These are phyloP conservation scores for Begonia peltatifolia DNA, from an alignment of 306 rosid genomes.

Conservation along the genomic window DNA sequence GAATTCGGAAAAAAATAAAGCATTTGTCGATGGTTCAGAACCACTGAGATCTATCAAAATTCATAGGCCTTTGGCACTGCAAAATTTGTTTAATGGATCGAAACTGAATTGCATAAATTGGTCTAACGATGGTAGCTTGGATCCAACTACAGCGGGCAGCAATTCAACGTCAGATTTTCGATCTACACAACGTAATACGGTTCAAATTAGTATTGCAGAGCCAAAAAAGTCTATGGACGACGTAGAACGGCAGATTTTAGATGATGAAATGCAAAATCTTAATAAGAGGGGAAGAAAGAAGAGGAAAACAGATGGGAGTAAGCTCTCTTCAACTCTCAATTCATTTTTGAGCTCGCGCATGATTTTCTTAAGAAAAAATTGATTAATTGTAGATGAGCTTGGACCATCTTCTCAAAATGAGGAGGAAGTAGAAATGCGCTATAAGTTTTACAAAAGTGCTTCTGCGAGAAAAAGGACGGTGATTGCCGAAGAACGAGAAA, in stretches of 20 bases:
- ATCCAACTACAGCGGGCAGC: slow-evolving; percentile 23
- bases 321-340: no score
- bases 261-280: slow-evolving; percentile 23
- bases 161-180: slow-evolving; percentile 26
- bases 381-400: slow-evolving; percentile 39
- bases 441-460: slow-evolving; percentile 89
- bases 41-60: no score
- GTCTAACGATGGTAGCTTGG: slow-evolving; percentile 14
- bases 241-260: slow-evolving; percentile 30
- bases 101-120: no score
- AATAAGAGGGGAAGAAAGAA: slow-evolving; percentile 48
- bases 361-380: slow-evolving; percentile 10
- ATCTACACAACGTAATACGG: slow-evolving; percentile 37
- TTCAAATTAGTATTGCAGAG: slow-evolving; percentile 60
- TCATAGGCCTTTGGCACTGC: no score
- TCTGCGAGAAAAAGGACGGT: slow-evolving; percentile 93
- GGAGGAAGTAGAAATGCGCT: slow-evolving; percentile 58
- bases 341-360: no score
- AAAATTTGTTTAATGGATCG: no score
- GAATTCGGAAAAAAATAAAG: slow-evolving; percentile 28
- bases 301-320: slow-evolving; percentile 50
- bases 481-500: slow-evolving; percentile 95
- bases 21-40: slow-evolving; percentile 39
- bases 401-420: slow-evolving; percentile 45
- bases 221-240: slow-evolving; percentile 59